Conservation (phyloP, 805 yeast genomes). For the Myxozyma neotropica region DNA sequence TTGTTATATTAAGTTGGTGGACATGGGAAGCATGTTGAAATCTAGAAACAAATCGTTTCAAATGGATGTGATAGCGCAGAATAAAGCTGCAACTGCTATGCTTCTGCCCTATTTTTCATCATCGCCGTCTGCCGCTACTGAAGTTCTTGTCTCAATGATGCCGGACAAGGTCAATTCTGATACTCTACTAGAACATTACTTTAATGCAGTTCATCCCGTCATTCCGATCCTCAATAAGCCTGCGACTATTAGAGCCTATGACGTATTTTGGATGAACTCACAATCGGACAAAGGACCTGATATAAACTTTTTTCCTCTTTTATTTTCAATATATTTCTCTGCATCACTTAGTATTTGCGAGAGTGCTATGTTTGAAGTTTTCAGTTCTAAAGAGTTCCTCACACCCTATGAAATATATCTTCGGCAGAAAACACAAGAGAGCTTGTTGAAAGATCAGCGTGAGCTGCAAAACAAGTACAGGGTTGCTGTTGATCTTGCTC, state of each 20-base stretch:
- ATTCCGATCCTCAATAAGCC: slow-evolving; percentile 17
- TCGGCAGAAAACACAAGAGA: slow-evolving; percentile 9
- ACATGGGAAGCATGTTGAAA: slow-evolving; percentile 18
- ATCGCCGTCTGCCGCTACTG: slow-evolving; percentile 9
- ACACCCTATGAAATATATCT: slow-evolving; percentile 6
- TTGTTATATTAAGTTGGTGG: slow-evolving; percentile 9
- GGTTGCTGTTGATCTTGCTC: slow-evolving; percentile 19
- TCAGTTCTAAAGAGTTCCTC: slow-evolving; percentile 1
- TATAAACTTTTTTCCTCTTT: slow-evolving; percentile 9
- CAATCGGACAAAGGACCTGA: neutral
- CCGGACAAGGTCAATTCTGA: slow-evolving; percentile 19
- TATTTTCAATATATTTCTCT: slow-evolving; percentile 18
- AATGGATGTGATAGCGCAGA: slow-evolving; percentile 17
- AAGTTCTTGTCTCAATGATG: slow-evolving; percentile 1
- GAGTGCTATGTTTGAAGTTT: slow-evolving; percentile 13
- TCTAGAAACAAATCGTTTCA: slow-evolving; percentile 11
- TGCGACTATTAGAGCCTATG: slow-evolving; percentile 2
- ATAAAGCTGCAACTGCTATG: slow-evolving; percentile 13
- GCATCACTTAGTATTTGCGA: slow-evolving; percentile 23
- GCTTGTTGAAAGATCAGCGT: slow-evolving; percentile 4
- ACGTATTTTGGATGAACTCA: slow-evolving; percentile 13
- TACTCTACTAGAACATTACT: slow-evolving; percentile 15
- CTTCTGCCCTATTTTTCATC: slow-evolving; percentile 7
- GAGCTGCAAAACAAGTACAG: slow-evolving; percentile 10
- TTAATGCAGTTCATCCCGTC: slow-evolving; percentile 23